Base-by-base conservation (phyloP, 2,329 filamentous ascomycete species). In the Cytospora leucostoma region DNA sequence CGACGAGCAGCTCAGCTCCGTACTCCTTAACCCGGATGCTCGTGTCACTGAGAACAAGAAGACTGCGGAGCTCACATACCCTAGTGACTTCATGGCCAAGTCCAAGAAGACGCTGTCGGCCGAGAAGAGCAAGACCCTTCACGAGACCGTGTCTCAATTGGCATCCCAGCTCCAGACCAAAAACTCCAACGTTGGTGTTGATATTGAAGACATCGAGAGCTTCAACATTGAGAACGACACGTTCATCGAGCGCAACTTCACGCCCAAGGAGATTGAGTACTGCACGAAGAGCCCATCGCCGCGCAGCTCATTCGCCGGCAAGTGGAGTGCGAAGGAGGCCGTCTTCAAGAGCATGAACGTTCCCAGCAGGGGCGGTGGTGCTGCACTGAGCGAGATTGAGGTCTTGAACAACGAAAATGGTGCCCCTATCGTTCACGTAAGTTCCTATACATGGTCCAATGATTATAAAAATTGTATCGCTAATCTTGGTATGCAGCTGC, bases 281-380 rank as follows among this genome's bases (percentile, higher is more conserved):
- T 99, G 96, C 82, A 83, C 84, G 67, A 87, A 89, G 72, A 89
- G 92, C 17, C 80, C 92, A 7, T 89, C 85, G 73, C 91, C 93
- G 1, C 92, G 92, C 74, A 91, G 93, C 68, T 96, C 92, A 58
- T 99, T 97, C 77, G 92, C 94, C 6, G 95, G 95, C 56, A 88
- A 93, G 70, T 99, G 95, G 95, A 94, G 90, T 71, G 95, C 95
- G 40, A 99, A 99, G 82, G 95, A 99, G 79, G 95, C 95, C 34
- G 93, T 99, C 0, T 99, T 99, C 84, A 99, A 99, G 86, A 93
- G 92, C 44, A 83, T 99, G 15, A 93, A 93, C 69, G 93, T 98
- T 13, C 80, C 84, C 70, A 90, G 93, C 77, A 88, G 91, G 78
- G 95, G 95, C 66, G 93, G 90, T 11, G 95, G 96, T 68, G 94